phyloP scores from a whole-genome alignment of 108 stramenopile genomes.

The Cyclostephanos invisitatus region DNA sequence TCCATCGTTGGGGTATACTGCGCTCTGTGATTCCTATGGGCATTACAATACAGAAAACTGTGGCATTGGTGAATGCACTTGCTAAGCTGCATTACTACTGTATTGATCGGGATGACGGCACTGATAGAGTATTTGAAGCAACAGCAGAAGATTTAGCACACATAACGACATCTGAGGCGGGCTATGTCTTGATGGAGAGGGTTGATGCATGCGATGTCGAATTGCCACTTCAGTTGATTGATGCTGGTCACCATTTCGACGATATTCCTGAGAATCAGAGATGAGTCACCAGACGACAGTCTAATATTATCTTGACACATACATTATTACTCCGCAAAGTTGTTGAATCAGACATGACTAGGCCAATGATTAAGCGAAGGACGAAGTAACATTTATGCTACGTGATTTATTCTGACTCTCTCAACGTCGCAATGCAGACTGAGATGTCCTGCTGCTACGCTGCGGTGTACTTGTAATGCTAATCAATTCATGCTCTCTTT shows the following conservation, averaged over 20 bases:
- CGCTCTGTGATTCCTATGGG: not conserved
- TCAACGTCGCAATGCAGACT: not conserved
- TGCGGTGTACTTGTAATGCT: not conserved
- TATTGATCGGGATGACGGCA: constrained; percentile 3
- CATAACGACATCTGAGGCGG: not conserved
- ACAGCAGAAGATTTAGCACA: not conserved
- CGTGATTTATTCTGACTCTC: too few relatives aligned
- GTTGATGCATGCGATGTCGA: not conserved
- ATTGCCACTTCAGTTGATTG: not conserved
- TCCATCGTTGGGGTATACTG: constrained; percentile 33
- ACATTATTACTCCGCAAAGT: not conserved
- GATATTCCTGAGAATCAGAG: not conserved
- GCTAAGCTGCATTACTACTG: constrained; percentile 28
- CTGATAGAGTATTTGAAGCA: not conserved
- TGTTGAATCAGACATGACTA: not conserved
- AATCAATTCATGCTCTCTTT: not conserved
- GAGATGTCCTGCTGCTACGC: not conserved
- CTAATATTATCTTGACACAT: not conserved
- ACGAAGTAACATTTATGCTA: not conserved
- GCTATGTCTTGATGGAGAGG: not conserved
- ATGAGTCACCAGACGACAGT: not conserved
- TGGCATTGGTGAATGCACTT: constrained; percentile 10
- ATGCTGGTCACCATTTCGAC: not conserved
- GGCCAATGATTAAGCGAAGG: not conserved
- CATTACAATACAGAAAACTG: constrained; percentile 1